Evolutionary conservation across 169 alveolate species (phyloP).

Genomic region (Babesia divergens): DNA sequence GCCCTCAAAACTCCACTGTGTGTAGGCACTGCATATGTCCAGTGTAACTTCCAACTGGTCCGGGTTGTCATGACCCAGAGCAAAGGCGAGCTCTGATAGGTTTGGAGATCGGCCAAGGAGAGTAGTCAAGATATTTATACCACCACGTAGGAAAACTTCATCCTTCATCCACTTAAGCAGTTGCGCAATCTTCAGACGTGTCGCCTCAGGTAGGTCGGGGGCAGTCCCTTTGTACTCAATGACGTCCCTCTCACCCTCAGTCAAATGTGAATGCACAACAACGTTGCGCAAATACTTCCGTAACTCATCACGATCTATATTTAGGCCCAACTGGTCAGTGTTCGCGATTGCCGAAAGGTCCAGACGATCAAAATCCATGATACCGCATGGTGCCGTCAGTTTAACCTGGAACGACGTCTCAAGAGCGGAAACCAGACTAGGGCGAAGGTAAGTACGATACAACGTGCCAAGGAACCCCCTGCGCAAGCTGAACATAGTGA

Average conservation of each 20-base stretch:
- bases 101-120: conserved; percentile 42
- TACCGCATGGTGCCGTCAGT: conserved; percentile 14
- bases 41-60: neutral
- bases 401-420: conserved; percentile 4
- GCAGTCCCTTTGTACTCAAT: neutral
- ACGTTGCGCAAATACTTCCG: conserved; percentile 7
- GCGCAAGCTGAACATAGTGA: conserved; percentile 11
- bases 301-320: neutral
- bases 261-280: neutral
- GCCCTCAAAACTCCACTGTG: neutral
- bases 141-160: conserved; percentile 18
- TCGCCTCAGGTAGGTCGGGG: neutral
- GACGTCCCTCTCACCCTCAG: neutral
- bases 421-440: conserved; percentile 15
- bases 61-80: conserved; percentile 34
- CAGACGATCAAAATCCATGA: conserved; percentile 29
- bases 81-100: conserved; percentile 26
- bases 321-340: neutral
- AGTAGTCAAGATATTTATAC: conserved; percentile 1
- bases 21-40: neutral
- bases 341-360: neutral
- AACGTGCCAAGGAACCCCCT: conserved; percentile 44
- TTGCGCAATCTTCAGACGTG: neutral
- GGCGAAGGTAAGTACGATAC: conserved; percentile 34
- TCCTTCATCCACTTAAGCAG: conserved; percentile 49